Base-by-base conservation (phyloP, 2,329 filamentous ascomycete species). In the Sphaerostilbella broomeana region DNA sequence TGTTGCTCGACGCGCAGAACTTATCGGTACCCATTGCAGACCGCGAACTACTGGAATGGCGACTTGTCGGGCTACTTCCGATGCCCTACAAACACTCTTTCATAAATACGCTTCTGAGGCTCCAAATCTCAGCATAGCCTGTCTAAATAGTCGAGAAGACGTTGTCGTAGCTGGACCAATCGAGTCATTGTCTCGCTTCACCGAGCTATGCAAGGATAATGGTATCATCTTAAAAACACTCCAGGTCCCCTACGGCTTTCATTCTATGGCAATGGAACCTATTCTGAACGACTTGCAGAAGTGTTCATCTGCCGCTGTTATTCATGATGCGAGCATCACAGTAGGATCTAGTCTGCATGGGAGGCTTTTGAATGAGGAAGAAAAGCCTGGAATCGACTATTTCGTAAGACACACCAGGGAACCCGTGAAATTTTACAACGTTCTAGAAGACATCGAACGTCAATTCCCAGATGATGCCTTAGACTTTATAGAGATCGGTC, bases 1-100 rank as follows among this genome's bases (percentile, higher is more conserved):
- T 4, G 45, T 63, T 6, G 46, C 49, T 2, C 49, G 37, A 1
- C 50, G 65, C 9, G 63, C 64, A 2, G 29, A 28, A 1, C 21
- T 67, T 4, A 56, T 67, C 5, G 26, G 48, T 13, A 42, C 50
- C 2, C 21, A 34, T 10, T 67, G 63, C 61, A 58, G 61, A 1
- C 5, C 44, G 0, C 63, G 66, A 6, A 28, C 26, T 5, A 63
- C 62, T 1, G 26, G 50, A 3, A 67, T 67, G 63, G 16, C 64
- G 9, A 49, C 52, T 1, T 26, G 61, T 22, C 20, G 30, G 13
- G 24, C 38, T 13, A 26, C 35, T 6, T 6, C 29, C 10, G 31
- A 40, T 13, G 13, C 20, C 15, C 24, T 35, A 1, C 30, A 25
- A 20, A 24, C 29, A n/a, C 15, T 21, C 24, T 19, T 24, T 18